phyloP scores from a whole-genome alignment of 306 rosid species.

The Phaseolus lunatus region DNA sequence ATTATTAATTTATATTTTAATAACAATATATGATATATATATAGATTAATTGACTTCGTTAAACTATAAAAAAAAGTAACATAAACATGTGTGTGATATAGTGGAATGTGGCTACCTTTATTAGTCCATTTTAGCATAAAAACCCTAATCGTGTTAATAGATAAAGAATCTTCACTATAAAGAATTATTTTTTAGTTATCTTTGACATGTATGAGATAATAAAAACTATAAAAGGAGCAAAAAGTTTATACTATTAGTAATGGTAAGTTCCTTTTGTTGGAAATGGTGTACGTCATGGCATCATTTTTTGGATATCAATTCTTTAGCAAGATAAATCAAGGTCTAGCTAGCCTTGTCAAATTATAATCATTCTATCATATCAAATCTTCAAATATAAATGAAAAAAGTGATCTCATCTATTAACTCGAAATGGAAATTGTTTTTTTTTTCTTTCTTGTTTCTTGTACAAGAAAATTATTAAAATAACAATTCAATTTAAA shows the following conservation, averaged over 20 bases:
- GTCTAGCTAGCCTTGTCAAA: constrained; percentile 31
- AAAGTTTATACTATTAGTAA: constrained; percentile 33
- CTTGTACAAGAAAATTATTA: too few species aligned
- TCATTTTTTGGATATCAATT: constrained; percentile 21
- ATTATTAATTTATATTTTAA: too few species aligned
- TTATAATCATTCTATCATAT: constrained; percentile 40
- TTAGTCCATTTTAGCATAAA: too few species aligned
- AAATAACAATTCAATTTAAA: too few species aligned
- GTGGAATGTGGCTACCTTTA: too few species aligned
- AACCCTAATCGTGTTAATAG: too few species aligned
- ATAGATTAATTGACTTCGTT: too few species aligned
- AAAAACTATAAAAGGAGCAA: not conserved
- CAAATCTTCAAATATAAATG: constrained; percentile 35
- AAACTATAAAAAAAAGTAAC: too few species aligned
- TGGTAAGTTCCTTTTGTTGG: constrained; percentile 42
- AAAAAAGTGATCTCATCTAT: constrained; percentile 8
- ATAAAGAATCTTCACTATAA: not conserved
- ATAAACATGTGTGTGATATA: too few species aligned
- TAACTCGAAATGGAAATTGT: constrained; percentile 7
- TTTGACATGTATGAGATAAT: constrained; percentile 21
- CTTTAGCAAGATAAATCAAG: constrained; percentile 18
- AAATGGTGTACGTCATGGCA: constrained; percentile 38
- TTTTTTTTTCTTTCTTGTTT: too few species aligned
- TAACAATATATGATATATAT: too few species aligned
- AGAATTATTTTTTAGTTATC: not conserved